Evolutionary conservation across 1,139 yeast species (phyloP).

Genomic region (Taphrina confusa): DNA sequence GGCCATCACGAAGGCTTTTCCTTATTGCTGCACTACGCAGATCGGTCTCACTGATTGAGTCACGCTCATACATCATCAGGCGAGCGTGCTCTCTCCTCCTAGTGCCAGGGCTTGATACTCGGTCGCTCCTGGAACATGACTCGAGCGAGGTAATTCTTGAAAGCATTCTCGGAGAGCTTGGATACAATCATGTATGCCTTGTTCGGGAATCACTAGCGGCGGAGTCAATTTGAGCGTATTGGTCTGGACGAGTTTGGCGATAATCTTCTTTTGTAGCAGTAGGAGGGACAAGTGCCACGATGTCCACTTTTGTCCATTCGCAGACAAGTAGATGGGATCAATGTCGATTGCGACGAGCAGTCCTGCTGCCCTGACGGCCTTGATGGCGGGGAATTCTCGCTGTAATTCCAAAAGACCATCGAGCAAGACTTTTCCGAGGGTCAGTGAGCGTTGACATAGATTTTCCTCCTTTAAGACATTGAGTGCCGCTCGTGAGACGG

Average conservation of each 20-base stretch:
- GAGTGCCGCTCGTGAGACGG: conserved; percentile 87
- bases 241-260: conserved; percentile 97
- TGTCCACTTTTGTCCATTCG: conserved; percentile 63
- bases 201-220: conserved; percentile 85
- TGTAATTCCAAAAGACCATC: conserved; percentile 60
- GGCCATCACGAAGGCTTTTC: too few relatives aligned
- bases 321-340: conserved; percentile 66
- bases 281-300: conserved; percentile 95
- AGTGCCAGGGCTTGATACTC: not conserved
- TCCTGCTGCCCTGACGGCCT: conserved; percentile 91
- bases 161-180: conserved; percentile 67
- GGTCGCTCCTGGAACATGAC: conserved; percentile 12
- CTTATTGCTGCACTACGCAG: too few relatives aligned
- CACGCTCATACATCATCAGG: too few relatives aligned
- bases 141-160: conserved; percentile 58
- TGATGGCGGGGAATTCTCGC: conserved; percentile 60
- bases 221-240: conserved; percentile 95
- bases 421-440: conserved; percentile 70
- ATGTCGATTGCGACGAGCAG: conserved; percentile 86
- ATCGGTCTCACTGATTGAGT: too few relatives aligned
- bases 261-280: conserved; percentile 83
- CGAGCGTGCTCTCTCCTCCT: conserved; percentile 4
- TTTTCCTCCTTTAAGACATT: conserved; percentile 85
- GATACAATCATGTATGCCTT: conserved; percentile 80
- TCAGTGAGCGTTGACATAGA: conserved; percentile 73